Evolutionary conservation across 179 eudicot genomes (phyloP).

Genomic region (Spinacia oleracea): DNA sequence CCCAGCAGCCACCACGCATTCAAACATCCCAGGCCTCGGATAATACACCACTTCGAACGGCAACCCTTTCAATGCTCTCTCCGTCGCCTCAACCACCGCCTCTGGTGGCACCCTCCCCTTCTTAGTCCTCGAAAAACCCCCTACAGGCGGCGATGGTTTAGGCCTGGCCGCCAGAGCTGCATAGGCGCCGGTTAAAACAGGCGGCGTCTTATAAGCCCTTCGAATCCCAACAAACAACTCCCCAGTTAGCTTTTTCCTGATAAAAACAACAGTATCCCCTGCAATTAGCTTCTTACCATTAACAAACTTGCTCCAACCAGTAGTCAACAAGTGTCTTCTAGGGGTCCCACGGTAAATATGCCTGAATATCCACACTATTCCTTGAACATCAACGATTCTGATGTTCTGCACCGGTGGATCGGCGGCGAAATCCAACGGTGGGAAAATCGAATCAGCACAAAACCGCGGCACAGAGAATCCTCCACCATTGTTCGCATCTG

Average conservation of each 20-base stretch:
- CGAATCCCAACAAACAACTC: constrained; percentile 65
- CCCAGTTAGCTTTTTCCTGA: constrained; percentile 27
- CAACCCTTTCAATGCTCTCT: constrained; percentile 45
- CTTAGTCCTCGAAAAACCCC: constrained; percentile 30
- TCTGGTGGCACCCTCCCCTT: constrained; percentile 44
- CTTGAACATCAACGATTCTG: constrained; percentile 45
- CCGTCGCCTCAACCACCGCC: constrained; percentile 47
- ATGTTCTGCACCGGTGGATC: constrained; percentile 79
- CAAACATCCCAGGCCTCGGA: constrained; percentile 49
- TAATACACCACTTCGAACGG: constrained; percentile 68
- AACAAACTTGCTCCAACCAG: constrained; percentile 89
- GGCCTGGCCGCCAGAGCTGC: background rate
- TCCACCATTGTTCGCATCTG: constrained; percentile 89
- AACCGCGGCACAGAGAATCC: constrained; percentile 82
- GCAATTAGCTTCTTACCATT: constrained; percentile 65
- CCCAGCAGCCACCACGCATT: constrained; percentile 73
- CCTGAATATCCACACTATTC: constrained; percentile 53
- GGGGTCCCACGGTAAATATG: constrained; percentile 89
- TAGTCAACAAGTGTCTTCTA: constrained; percentile 69
- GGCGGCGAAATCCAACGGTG: constrained; percentile 45
- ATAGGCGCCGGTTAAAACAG: background rate
- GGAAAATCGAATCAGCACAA: constrained; percentile 76
- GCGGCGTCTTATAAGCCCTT: constrained; percentile 31
- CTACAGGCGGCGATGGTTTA: background rate
- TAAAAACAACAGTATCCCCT: constrained; percentile 71